phyloP scores from a whole-genome alignment of 2,329 filamentous ascomycete species.

The Trichophyton mentagrophytes region DNA sequence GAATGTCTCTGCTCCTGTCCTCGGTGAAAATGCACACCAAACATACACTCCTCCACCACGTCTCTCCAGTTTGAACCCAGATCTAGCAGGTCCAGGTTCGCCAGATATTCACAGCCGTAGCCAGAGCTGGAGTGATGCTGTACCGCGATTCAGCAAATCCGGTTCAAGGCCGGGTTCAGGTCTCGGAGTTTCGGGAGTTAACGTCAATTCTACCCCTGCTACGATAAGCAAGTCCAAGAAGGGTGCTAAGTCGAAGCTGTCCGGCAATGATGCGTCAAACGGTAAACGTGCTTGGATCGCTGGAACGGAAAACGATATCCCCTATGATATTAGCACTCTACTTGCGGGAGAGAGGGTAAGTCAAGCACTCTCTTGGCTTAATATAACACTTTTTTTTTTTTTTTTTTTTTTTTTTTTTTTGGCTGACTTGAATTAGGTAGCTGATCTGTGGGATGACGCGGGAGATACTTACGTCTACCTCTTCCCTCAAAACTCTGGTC shows the following conservation, averaged over 20 bases:
- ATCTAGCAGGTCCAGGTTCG: slow-evolving; percentile 14
- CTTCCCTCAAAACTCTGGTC: slow-evolving; percentile 44
- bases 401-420: background rate
- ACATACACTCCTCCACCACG: slow-evolving; percentile 30
- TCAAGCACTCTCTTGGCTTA: background rate
- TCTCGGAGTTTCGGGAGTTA: slow-evolving; percentile 13
- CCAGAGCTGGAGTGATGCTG: slow-evolving; percentile 22
- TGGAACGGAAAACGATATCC: slow-evolving; percentile 43
- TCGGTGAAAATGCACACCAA: slow-evolving; percentile 14
- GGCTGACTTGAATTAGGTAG: slow-evolving; percentile 8
- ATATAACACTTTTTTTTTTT: background rate
- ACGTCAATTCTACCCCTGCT: slow-evolving; percentile 32
- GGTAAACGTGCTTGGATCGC: slow-evolving; percentile 42
- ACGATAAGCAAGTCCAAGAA: slow-evolving; percentile 23
- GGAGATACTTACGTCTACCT: slow-evolving; percentile 53
- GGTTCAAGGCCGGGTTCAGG: slow-evolving; percentile 22
- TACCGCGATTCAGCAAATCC: slow-evolving; percentile 25
- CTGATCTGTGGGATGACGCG: slow-evolving; percentile 49
- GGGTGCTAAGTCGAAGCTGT: slow-evolving; percentile 22
- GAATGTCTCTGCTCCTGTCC: slow-evolving; percentile 14
- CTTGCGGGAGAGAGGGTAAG: slow-evolving; percentile 41
- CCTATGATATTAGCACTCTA: slow-evolving; percentile 43
- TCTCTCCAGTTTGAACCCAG: slow-evolving; percentile 26
- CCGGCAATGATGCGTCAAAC: slow-evolving; percentile 12
- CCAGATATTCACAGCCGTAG: slow-evolving; percentile 16